Base-by-base conservation (phyloP, 148 eudicot species). In the Heliosperma pusillum region DNA sequence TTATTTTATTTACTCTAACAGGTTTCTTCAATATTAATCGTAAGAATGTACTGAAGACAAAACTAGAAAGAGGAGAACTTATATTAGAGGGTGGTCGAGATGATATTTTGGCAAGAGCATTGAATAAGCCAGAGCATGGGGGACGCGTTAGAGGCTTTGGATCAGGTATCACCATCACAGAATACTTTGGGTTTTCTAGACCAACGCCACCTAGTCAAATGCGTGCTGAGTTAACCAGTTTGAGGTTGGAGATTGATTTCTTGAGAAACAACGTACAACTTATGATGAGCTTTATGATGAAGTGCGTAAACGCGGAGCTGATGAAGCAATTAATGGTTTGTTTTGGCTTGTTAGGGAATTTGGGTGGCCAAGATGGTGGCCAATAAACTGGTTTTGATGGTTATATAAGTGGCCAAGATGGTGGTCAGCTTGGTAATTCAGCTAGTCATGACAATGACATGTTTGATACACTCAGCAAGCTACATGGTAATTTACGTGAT, bases 111-210 rank as follows among this genome's bases (percentile, higher is more conserved):
- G 61, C 61, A 53, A 52, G 36, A 52, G 74, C 36, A 13, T 2
- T 70, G 13, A 53, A 53, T 40, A 70, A 70, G 42, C 74, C 61
- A 25, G 74, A 52, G 74, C 74, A 52, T 70, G 74, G 74, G 26
- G 61, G 74, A 26, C 36, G 44, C 25, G 62, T 70, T 11, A 70
- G 74, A 13, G 74, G 44, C 10, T 42, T 70, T 26, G 74, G 74
- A 70, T 70, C 74, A 25, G 62, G 74, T 16, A 70, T 70, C 36
- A 53, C 74, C 0, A 52, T 15, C 12, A 70, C 19, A n/a, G 74
- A 70, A 4, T 70, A 70, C 11, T 70, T 70, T 70, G 61, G 74
- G 40, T 22, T 33, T 55, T 57, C 30, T 8, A 58, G 17, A 0
- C 56, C 61, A 70, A 57, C 60, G 11, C 56, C 56, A 25, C 42